Conservation (phyloP, 1,284 basidiomycete species). For the Irpex lacteus region DNA sequence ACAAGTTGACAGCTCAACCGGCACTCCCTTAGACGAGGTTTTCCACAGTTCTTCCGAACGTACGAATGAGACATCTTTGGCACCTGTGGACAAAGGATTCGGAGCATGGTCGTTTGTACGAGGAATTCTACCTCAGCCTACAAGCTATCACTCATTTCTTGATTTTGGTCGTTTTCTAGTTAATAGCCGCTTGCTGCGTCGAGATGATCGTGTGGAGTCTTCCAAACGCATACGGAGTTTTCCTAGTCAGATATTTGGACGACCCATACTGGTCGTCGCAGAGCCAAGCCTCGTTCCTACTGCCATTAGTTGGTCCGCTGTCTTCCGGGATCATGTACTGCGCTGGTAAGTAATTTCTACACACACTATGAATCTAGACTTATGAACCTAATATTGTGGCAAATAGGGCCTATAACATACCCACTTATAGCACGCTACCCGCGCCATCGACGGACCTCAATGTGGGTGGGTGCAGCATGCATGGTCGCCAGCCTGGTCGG, state of each 20-base stretch:
- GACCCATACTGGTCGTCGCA: constrained; percentile 27
- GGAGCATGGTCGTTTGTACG: constrained; percentile 33
- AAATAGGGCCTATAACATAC: constrained; percentile 26
- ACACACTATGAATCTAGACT: neutral
- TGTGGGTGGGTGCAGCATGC: constrained; percentile 31
- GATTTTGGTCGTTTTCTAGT: constrained; percentile 17
- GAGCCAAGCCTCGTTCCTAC: constrained; percentile 24
- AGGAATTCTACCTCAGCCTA: neutral
- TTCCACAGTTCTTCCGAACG: neutral
- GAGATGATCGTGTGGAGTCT: constrained; percentile 38
- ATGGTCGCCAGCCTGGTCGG: constrained; percentile 31
- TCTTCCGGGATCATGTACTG: constrained; percentile 35
- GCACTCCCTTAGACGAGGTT: too few relatives aligned
- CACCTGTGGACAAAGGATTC: constrained; percentile 32
- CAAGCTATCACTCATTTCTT: neutral
- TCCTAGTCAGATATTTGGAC: constrained; percentile 32
- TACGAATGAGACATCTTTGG: constrained; percentile 22
- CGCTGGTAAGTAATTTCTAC: constrained; percentile 24
- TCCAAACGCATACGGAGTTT: constrained; percentile 34
- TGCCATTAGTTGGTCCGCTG: constrained; percentile 34
- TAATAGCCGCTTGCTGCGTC: constrained; percentile 33
- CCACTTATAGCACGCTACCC: constrained; percentile 30
- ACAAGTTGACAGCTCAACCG: too few relatives aligned
- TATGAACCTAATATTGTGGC: neutral
- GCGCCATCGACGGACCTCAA: constrained; percentile 22